Evolutionary conservation across 1,284 basidiomycete species (phyloP).

Genomic region (Pterulicium gracile): DNA sequence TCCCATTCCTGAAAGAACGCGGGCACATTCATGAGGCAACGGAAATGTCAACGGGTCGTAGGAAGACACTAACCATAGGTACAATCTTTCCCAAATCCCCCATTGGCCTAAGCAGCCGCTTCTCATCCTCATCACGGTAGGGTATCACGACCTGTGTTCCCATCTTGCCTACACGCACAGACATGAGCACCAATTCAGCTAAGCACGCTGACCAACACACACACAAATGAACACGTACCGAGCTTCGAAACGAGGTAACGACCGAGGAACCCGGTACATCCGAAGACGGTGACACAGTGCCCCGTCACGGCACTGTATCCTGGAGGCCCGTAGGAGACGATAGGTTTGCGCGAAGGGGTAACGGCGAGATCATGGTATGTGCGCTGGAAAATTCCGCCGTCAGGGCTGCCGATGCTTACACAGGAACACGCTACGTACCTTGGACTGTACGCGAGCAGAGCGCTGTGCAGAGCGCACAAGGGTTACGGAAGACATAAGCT

Average conservation of each 20-base stretch:
- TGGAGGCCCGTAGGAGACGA: conserved; percentile 67
- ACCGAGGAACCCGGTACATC: conserved; percentile 92
- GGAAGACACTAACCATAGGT: conserved; percentile 58
- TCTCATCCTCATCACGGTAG: conserved; percentile 94
- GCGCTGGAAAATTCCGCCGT: conserved; percentile 48
- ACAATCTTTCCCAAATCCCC: conserved; percentile 97
- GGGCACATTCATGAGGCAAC: conserved; percentile 5
- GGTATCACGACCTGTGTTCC: conserved; percentile 94
- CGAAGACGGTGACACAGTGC: conserved; percentile 94
- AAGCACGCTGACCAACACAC: conserved; percentile 5
- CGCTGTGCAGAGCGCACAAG: not conserved
- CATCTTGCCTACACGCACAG: conserved; percentile 53
- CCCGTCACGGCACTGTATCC: conserved; percentile 84
- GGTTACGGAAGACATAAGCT: not conserved
- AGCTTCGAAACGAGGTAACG: conserved; percentile 91
- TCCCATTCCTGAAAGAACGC: conserved; percentile 76
- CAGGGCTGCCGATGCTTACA: no score
- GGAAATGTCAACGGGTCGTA: conserved; percentile 3
- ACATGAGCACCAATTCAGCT: conserved; percentile 3
- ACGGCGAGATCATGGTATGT: conserved; percentile 59
- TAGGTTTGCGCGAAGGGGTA: conserved; percentile 51
- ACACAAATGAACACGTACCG: conserved; percentile 35
- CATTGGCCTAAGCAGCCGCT: conserved; percentile 83
- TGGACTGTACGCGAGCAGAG: not conserved
- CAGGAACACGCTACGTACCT: no score